Conservation (phyloP, 345 rosid species). For the Nephelium lappaceum region DNA sequence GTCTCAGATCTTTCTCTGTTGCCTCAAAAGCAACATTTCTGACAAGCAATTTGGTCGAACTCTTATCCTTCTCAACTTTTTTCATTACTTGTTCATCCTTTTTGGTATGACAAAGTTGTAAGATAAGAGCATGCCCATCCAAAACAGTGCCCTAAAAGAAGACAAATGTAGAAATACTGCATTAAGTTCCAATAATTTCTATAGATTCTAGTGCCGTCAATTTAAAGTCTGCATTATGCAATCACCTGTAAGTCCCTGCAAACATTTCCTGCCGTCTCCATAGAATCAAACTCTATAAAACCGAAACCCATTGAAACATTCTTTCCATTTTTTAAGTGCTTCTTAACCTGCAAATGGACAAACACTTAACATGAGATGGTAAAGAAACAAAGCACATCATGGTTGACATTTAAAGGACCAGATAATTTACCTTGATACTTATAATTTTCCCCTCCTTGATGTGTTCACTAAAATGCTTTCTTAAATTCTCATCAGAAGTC, state of each 20-base stretch:
- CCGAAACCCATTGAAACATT: constrained; percentile 88
- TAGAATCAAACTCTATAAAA: constrained; percentile 82
- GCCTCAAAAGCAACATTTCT: constrained; percentile 96
- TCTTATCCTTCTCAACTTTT: constrained; percentile 59
- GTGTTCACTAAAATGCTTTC: constrained; percentile 65
- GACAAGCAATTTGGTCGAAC: constrained; percentile 79
- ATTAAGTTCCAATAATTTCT: background rate
- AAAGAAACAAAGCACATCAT: constrained; percentile 17
- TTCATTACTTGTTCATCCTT: constrained; percentile 57
- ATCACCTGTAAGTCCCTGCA: constrained; percentile 77
- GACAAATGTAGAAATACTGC: background rate
- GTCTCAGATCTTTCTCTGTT: constrained; percentile 84
- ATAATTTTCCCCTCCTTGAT: constrained; percentile 71
- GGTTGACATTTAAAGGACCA: background rate
- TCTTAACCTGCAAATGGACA: constrained; percentile 64
- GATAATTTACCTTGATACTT: constrained; percentile 71
- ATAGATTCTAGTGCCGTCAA: background rate
- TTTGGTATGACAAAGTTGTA: constrained; percentile 80
- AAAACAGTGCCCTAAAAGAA: constrained; percentile 71
- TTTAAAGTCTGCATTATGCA: constrained; percentile 8
- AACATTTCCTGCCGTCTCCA: constrained; percentile 70
- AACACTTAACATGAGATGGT: constrained; percentile 18
- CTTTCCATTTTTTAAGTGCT: constrained; percentile 82
- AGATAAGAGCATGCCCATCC: constrained; percentile 91
- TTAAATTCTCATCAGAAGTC: constrained; percentile 79